Evolutionary conservation across 1,139 yeast species (phyloP), one percentile per base, ranked within the genome.

Genomic region (Zhuliangozyma parablackwelliae): DNA sequence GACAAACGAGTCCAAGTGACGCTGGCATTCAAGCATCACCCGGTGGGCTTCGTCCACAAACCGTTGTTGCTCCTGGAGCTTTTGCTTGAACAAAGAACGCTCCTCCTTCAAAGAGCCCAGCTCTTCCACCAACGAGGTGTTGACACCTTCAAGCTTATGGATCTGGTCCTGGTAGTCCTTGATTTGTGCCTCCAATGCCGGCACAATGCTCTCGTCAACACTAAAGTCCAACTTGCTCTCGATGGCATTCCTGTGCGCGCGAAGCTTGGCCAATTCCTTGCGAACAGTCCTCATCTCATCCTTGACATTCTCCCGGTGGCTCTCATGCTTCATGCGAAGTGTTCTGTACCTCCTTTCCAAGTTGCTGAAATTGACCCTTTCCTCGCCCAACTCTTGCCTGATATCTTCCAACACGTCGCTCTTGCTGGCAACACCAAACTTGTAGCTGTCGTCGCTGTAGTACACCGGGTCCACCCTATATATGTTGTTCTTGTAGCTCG

Each of bases 381-480:
- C 51, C 20, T 45, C 36, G 32, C 43, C 41, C 26, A 52, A 45
- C 38, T 49, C 46, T 13, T 32, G 26, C 11, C 46, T 48, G 26
- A 55, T 42, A 30, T 46, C 53, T 29, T 41, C 44, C 27, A 54
- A 45, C 21, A 56, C 49, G 37, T 43, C 54, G 2, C 51, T 47
- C 28, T 46, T 47, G 2, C 53, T 45, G 10, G 50, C 47, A 7
- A 46, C 39, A n/a, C 55, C 56, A 40, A 69, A 58, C 41, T 66
- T 69, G 2, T 61, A 50, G 7, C 53, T 63, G 25, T 53, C 52
- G 6, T 47, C 39, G 32, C 47, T 45, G 39, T 65, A 78, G 45
- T 59, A 63, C 6, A 82, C 60, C 0, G 95, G 90, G 55, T 84
- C 87, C 13, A 73, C 63, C 42, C 77, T 66, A 16, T 78, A 67